Evolutionary conservation across 805 yeast species (phyloP).

Genomic region (Wickerhamiella kazuoi): DNA sequence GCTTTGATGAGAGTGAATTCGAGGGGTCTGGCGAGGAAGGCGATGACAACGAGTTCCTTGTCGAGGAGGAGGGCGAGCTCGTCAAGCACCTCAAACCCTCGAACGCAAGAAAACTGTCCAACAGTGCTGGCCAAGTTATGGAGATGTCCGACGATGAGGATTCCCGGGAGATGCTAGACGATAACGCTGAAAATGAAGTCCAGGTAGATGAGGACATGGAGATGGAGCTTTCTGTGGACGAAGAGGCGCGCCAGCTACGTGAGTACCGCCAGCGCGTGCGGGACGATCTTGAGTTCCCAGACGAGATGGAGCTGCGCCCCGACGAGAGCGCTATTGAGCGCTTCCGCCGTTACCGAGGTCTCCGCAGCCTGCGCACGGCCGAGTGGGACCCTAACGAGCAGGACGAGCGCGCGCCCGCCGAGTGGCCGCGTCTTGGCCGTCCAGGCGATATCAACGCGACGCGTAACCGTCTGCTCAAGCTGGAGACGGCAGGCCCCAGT

Average conservation of each 20-base stretch:
- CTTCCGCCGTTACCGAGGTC: constrained; percentile 66
- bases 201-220: constrained; percentile 16
- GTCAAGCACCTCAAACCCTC: too few relatives aligned
- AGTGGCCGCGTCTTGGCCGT: constrained; percentile 60
- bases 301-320: constrained; percentile 78
- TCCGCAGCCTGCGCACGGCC: constrained; percentile 61
- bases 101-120: too few relatives aligned
- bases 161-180: constrained; percentile 35
- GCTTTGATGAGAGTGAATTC: constrained; percentile 24
- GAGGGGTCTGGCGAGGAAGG: constrained; percentile 18
- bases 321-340: constrained; percentile 56
- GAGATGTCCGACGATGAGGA: constrained; percentile 69
- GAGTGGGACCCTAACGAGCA: constrained; percentile 77
- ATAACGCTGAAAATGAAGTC: constrained; percentile 67
- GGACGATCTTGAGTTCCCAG: constrained; percentile 88
- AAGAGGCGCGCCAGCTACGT: constrained; percentile 60
- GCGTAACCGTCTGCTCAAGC: constrained; percentile 48
- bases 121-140: constrained; percentile 8
- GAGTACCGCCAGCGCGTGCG: constrained; percentile 50
- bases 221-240: constrained; percentile 56
- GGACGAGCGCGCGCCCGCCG: constrained; percentile 58
- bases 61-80: constrained; percentile 17
- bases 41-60: constrained; percentile 10
- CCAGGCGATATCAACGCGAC: constrained; percentile 64
- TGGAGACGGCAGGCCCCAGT: constrained; percentile 29